A percentile compares a stretch with the other conserved stretches of the same genome.
Evolutionary conservation across 148 eudicot species (phyloP).

Genomic region (Fagopyrum homotropicum): DNA sequence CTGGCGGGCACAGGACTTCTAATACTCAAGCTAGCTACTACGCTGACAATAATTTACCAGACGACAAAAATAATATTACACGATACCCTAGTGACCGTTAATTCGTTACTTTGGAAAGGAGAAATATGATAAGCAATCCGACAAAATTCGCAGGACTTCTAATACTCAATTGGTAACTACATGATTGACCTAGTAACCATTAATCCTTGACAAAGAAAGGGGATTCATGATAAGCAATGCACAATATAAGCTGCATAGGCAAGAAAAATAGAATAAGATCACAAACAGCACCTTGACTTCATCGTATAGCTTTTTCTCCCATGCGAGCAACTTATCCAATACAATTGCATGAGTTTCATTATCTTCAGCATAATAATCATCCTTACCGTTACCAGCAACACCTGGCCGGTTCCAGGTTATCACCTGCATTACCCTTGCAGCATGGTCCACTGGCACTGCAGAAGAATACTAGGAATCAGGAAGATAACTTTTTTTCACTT

Average conservation of each 20-base stretch:
- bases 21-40: neutral
- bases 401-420: constrained; percentile 88
- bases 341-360: constrained; percentile 94
- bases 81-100: neutral
- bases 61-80: neutral
- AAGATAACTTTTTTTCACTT: neutral
- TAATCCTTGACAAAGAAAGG: neutral
- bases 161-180: neutral
- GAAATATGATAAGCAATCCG: neutral
- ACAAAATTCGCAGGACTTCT: neutral
- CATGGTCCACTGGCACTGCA: constrained; percentile 92
- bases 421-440: constrained; percentile 95
- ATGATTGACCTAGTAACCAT: neutral
- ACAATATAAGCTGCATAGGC: neutral
- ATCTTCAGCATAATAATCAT: constrained; percentile 55
- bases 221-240: neutral
- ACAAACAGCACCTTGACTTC: constrained; percentile 78
- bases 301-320: constrained; percentile 98
- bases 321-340: constrained; percentile 86
- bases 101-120: neutral
- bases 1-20: neutral
- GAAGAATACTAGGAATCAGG: neutral
- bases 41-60: neutral
- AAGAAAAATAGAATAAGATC: neutral
- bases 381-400: constrained; percentile 45